phyloP scores from a whole-genome alignment of 1,139 yeast genomes.

The Suhomyces anneliseae region DNA sequence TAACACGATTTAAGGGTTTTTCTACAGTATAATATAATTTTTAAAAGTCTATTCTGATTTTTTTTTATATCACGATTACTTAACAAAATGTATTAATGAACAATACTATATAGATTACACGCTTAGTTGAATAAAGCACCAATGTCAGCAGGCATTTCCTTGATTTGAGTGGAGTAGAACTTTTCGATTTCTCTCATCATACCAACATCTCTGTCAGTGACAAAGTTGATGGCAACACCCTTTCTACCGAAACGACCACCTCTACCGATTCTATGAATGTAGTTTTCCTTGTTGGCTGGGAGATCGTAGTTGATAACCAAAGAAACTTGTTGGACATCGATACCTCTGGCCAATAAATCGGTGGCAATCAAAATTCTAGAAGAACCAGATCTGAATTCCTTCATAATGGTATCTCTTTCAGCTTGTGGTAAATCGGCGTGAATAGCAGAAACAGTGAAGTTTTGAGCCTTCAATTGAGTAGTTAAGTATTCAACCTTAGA shows the following conservation, averaged over 20 bases:
- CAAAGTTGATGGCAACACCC: slow-evolving; percentile 99
- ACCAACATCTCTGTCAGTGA: slow-evolving; percentile 86
- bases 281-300: slow-evolving; percentile 97
- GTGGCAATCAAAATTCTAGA: slow-evolving; percentile 96
- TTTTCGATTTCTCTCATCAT: slow-evolving; percentile 97
- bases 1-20: too few species aligned
- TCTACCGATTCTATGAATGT: slow-evolving; percentile 99
- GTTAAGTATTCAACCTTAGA: slow-evolving; percentile 94
- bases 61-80: background rate
- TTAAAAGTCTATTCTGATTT: too few species aligned
- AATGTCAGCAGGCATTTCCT: slow-evolving; percentile 96
- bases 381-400: slow-evolving; percentile 97
- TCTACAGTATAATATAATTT: too few species aligned
- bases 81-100: slow-evolving; percentile 3
- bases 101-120: slow-evolving; percentile 6
- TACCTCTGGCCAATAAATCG: slow-evolving; percentile 99
- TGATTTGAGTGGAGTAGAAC: slow-evolving; percentile 97
- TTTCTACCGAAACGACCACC: slow-evolving; percentile 99
- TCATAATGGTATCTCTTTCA: slow-evolving; percentile 98
- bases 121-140: slow-evolving; percentile 69
- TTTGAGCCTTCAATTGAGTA: slow-evolving; percentile 77
- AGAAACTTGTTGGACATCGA: slow-evolving; percentile 98
- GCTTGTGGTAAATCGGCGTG: slow-evolving; percentile 97
- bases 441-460: slow-evolving; percentile 95
- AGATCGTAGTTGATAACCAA: slow-evolving; percentile 96